A percentile compares a stretch with the other conserved stretches of the same genome.
Evolutionary conservation across 768 basidiomycete genomes (phyloP).

Genomic region (Myochromella boudieri): DNA sequence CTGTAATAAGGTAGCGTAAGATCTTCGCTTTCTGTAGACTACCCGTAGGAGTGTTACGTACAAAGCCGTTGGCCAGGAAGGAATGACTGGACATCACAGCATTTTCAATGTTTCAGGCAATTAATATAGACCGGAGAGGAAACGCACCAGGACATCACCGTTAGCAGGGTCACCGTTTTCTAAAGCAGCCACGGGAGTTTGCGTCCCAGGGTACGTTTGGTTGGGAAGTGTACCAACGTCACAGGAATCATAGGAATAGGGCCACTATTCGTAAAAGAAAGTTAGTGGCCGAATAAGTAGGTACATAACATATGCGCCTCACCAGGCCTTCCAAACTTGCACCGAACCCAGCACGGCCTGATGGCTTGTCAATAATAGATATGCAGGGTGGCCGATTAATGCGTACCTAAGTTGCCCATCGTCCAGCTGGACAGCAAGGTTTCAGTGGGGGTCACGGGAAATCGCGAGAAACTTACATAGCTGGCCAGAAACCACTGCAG

Average conservation of each 20-base stretch:
- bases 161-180: constrained; percentile 41
- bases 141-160: constrained; percentile 36
- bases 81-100: constrained; percentile 43
- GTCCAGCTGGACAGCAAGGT: constrained; percentile 33
- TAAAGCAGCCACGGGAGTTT: constrained; percentile 46
- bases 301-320: constrained; percentile 17
- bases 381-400: background rate
- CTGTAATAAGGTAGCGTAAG: no score
- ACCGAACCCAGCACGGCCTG: constrained; percentile 71
- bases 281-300: background rate
- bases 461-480: constrained; percentile 27
- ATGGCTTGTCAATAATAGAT: constrained; percentile 32
- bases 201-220: constrained; percentile 64
- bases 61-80: constrained; percentile 62
- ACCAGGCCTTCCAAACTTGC: constrained; percentile 68
- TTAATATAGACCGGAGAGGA: background rate
- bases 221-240: constrained; percentile 81
- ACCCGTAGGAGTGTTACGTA: constrained; percentile 12
- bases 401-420: constrained; percentile 51
- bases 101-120: background rate
- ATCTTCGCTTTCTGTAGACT: no score
- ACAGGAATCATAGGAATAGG: constrained; percentile 70
- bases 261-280: no score
- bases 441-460: background rate
- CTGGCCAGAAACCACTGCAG: constrained; percentile 39